Conservation (phyloP, 306 rosid genomes). For the Prunus campanulata region DNA sequence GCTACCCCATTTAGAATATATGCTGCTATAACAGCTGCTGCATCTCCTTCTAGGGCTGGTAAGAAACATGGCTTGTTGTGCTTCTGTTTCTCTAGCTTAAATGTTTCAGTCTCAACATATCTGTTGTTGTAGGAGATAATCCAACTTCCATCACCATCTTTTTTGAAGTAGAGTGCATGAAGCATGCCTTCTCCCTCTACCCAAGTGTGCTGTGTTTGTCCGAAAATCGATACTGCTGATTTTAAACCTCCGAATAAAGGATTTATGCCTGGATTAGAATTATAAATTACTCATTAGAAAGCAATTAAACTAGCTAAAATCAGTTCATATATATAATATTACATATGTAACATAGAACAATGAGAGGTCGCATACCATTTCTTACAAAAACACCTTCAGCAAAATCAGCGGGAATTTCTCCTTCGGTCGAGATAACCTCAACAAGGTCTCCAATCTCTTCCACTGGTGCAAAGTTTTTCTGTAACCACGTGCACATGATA, state of each 20-base stretch:
- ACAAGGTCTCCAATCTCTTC: slow-evolving; percentile 47
- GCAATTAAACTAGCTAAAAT: no score
- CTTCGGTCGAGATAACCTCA: slow-evolving; percentile 22
- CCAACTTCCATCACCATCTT: slow-evolving; percentile 29
- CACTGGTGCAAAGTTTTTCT: slow-evolving; percentile 35
- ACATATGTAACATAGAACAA: no score
- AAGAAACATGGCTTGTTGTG: slow-evolving; percentile 44
- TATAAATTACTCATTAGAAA: neutral
- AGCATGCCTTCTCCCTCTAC: slow-evolving; percentile 89
- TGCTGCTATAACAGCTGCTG: slow-evolving; percentile 38
- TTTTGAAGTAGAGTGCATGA: slow-evolving; percentile 53
- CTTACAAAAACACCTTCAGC: slow-evolving; percentile 55
- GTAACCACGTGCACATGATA: neutral
- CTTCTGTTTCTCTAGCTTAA: slow-evolving; percentile 34
- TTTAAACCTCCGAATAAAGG: slow-evolving; percentile 63
- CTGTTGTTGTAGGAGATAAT: slow-evolving; percentile 45
- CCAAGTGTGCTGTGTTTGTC: slow-evolving; percentile 47
- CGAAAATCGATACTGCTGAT: slow-evolving; percentile 50
- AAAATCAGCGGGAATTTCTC: slow-evolving; percentile 42
- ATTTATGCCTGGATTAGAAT: slow-evolving; percentile 40
- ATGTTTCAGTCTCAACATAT: slow-evolving; percentile 50
- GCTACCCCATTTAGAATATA: slow-evolving; percentile 44
- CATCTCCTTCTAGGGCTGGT: slow-evolving; percentile 48
- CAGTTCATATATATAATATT: no score
- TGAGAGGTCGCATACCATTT: slow-evolving; percentile 40